These are phyloP conservation scores for Penicillium palitans DNA, from an alignment of 2,329 filamentous ascomycete genomes.

Conservation along the genomic window DNA sequence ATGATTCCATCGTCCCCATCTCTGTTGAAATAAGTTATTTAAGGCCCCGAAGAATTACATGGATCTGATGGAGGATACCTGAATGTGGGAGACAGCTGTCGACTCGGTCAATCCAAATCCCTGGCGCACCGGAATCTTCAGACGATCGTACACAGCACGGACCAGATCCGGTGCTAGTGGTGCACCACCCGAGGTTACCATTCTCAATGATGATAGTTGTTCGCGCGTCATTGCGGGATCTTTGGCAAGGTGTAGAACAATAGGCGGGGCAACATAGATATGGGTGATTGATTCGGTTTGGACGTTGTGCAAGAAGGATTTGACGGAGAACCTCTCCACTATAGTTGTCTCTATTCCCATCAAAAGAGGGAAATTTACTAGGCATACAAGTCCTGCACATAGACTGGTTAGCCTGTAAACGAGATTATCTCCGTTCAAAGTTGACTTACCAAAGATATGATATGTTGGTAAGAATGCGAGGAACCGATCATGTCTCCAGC, in stretches of 20 bases:
- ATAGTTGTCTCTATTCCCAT: constrained; percentile 14
- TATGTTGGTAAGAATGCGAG: constrained; percentile 17
- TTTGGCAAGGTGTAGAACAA: constrained; percentile 13
- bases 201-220: too few species aligned
- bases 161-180: too few species aligned
- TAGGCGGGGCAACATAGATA: constrained; percentile 21
- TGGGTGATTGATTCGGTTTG: constrained; percentile 16
- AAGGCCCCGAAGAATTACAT: too few species aligned
- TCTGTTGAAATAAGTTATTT: not conserved
- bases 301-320: constrained; percentile 10
- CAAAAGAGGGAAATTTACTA: constrained; percentile 18
- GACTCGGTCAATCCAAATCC: too few species aligned
- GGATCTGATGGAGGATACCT: not conserved
- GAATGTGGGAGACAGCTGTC: constrained; percentile 10
- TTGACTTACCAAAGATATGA: constrained; percentile 23
- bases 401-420: not conserved
- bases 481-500: constrained; percentile 13
- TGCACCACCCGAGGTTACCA: too few species aligned
- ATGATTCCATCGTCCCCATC: constrained; percentile 18
- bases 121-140: too few species aligned
- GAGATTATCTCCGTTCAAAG: not conserved
- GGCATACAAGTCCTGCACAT: constrained; percentile 17
- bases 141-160: too few species aligned
- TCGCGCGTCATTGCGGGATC: too few species aligned
- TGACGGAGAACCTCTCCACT: constrained; percentile 20